Evolutionary conservation across 768 basidiomycete species (phyloP).

Genomic region (Peribolospora baueri): DNA sequence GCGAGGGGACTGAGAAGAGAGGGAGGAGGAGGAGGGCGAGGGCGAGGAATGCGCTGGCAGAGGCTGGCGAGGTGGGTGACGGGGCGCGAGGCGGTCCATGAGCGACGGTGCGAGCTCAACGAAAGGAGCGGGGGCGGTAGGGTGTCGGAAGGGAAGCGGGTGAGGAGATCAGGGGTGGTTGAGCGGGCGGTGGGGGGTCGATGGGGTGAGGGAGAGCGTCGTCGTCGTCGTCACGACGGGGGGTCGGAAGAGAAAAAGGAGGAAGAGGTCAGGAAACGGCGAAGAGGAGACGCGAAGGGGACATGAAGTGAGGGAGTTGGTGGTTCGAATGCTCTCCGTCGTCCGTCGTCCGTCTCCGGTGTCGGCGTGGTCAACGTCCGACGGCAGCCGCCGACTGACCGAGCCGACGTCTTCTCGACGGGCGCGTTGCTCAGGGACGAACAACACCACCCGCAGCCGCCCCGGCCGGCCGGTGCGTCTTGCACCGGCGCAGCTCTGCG

Average conservation of each 20-base stretch:
- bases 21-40: background rate
- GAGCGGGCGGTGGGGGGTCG: background rate
- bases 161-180: background rate
- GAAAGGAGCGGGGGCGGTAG: background rate
- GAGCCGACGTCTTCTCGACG: constrained; percentile 1
- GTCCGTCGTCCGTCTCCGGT: background rate
- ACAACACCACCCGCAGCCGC: background rate
- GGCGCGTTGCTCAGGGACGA: constrained; percentile 7
- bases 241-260: too few species aligned
- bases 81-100: too few species aligned
- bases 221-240: background rate
- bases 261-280: too few species aligned
- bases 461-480: background rate
- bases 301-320: background rate
- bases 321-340: background rate
- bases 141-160: background rate
- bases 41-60: background rate
- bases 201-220: background rate
- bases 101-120: too few species aligned
- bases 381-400: background rate
- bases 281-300: background rate
- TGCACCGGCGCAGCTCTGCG: too few species aligned
- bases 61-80: background rate
- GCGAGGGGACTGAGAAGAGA: background rate
- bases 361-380: too few species aligned